Evolutionary conservation across 1,284 basidiomycete species (phyloP).

Genomic region (Caloboletus firmus): DNA sequence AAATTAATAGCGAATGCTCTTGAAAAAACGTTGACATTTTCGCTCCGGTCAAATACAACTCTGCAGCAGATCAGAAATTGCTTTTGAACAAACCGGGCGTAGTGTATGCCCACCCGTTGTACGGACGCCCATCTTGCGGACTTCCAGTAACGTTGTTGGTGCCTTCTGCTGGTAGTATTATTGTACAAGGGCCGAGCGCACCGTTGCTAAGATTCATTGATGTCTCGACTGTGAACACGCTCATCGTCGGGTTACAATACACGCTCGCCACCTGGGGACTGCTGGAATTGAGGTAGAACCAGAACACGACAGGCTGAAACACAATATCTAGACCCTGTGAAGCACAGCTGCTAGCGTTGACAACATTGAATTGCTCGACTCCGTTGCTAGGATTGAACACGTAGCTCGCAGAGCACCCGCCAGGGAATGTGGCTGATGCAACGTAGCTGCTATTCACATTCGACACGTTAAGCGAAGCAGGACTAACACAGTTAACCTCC

Average conservation of each 20-base stretch:
- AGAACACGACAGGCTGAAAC: constrained; percentile 63
- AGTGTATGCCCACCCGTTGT: constrained; percentile 50
- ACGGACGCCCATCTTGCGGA: constrained; percentile 45
- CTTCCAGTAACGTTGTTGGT: constrained; percentile 53
- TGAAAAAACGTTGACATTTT: constrained; percentile 47
- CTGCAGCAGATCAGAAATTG: constrained; percentile 30
- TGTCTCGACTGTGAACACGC: constrained; percentile 44
- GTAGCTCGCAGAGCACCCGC: constrained; percentile 43
- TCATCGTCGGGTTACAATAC: constrained; percentile 55
- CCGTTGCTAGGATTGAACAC: constrained; percentile 42
- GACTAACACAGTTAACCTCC: constrained; percentile 45
- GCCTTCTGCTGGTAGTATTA: constrained; percentile 29
- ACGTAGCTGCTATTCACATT: constrained; percentile 29
- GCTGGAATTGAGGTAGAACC: constrained; percentile 47
- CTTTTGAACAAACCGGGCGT: neutral
- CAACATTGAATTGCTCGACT: constrained; percentile 49
- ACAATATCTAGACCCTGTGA: constrained; percentile 33
- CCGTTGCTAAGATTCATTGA: constrained; percentile 45
- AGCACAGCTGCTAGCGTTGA: constrained; percentile 41
- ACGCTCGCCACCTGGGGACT: constrained; percentile 46
- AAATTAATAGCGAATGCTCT: constrained; percentile 47
- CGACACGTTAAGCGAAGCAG: constrained; percentile 34
- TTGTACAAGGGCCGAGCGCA: constrained; percentile 40
- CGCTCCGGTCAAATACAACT: constrained; percentile 44
- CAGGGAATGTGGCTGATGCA: constrained; percentile 43